phyloP scores from a whole-genome alignment of 2,329 filamentous ascomycete species.

The Sclerotinia glacialis region DNA sequence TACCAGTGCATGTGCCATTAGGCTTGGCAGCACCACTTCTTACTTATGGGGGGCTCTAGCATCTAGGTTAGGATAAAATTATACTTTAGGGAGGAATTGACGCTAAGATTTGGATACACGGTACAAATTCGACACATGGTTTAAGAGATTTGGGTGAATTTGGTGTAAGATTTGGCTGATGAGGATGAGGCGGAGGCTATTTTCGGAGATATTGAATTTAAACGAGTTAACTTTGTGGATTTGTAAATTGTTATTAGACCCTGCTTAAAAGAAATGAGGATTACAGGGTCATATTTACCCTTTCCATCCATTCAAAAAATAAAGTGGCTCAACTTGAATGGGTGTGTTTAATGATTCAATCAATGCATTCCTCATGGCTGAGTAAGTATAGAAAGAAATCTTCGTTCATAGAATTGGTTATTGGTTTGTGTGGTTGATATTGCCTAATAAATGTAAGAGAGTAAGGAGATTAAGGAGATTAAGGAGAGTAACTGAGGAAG shows the following conservation, averaged over 20 bases:
- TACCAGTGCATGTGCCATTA: background rate
- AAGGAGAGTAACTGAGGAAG: too few species aligned
- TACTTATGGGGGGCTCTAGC: conserved; percentile 3
- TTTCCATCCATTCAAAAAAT: background rate
- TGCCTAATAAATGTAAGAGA: background rate
- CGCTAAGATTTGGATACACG: background rate
- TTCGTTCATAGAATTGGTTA: too few species aligned
- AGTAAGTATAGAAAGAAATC: background rate
- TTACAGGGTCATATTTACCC: background rate
- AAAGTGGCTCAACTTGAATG: background rate
- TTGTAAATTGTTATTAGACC: conserved; percentile 4
- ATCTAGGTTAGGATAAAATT: conserved; percentile 9
- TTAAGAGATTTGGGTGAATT: background rate
- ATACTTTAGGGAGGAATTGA: background rate
- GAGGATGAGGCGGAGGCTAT: background rate
- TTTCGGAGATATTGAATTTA: background rate
- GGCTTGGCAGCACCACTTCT: conserved; percentile 14
- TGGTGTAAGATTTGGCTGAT: conserved; percentile 1
- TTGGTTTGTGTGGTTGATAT: too few species aligned
- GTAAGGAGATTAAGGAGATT: background rate
- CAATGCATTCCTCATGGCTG: background rate
- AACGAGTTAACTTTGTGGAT: background rate
- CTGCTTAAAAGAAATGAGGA: conserved; percentile 10
- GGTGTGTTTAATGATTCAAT: background rate
- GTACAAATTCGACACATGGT: background rate